Evolutionary conservation across 305 asterid species (phyloP), one percentile per base, ranked within the genome.

Genomic region (Vinca major): DNA sequence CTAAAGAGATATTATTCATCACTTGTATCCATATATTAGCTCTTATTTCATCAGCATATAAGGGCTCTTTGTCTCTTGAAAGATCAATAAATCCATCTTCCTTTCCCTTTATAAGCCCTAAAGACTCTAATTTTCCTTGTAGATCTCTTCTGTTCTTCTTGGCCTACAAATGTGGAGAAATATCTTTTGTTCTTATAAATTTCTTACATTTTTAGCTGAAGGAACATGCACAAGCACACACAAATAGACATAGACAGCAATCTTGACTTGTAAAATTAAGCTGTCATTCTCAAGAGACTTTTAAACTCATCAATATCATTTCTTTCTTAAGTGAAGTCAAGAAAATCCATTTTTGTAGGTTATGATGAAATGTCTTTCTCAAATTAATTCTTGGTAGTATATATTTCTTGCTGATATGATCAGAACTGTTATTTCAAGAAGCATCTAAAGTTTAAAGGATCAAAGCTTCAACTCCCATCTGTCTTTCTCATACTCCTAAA

Each of bases 21-120:
- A 60, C 64, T 60, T 60, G 47, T 12, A 1, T n/a, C 33, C 0
- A 26, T 26, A 26, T n/a, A 36, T 21, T 4, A 57, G n/a, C 41
- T 47, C 52, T 50, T 50, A 17, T 9, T 4, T 16, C 54, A 16
- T 2, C 54, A 14, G 12, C 33, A 26, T 26, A 26, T 26, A 26
- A 26, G 47, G 43, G 21, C 57, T 52, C 57, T 36, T 14, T 58
- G 45, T 58, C 63, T 58, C 44, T 58, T 58, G 63, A 58, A 40
- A 13, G 44, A 50, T 16, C 54, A 50, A 48, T 11, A 26, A 50
- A 50, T 50, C 54, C 54, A 50, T 50, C 7, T 5, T 37, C 63
- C 44, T 26, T 26, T 26, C 33, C 33, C 33, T 26, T 26, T 26
- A 26, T 26, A 36, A 21, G 13, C n/a, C 7, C 33, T 26, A 26